Conservation (phyloP, 371 early-diverging fungal genomes). For the Mucor ambiguus region DNA sequence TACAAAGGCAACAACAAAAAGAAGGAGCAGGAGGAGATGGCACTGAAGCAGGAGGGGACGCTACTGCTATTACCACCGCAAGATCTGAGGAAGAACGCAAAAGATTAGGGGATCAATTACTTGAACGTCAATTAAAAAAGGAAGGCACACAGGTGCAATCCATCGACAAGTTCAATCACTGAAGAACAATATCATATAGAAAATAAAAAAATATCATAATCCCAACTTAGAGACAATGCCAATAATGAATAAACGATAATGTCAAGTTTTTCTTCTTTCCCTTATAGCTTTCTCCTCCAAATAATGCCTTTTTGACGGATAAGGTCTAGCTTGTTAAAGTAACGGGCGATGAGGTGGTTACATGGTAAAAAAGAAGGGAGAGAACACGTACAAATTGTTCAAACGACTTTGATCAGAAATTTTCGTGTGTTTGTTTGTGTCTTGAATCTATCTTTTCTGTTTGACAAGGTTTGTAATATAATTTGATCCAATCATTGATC, state of each 20-base stretch:
- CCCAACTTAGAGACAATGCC: too few species aligned
- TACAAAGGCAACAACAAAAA: constrained; percentile 24
- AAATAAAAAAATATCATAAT: background rate
- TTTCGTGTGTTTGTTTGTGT: background rate
- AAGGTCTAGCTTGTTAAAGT: background rate
- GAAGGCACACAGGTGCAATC: constrained; percentile 4
- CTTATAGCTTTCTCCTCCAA: too few species aligned
- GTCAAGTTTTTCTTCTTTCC: too few species aligned
- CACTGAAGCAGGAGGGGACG: background rate
- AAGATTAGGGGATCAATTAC: constrained; percentile 3
- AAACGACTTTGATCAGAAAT: background rate
- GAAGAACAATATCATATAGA: background rate
- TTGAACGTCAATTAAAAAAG: constrained; percentile 4
- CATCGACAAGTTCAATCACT: background rate
- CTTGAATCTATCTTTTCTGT: background rate
- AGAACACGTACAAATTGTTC: background rate
- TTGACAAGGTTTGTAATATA: background rate
- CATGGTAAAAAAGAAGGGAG: background rate
- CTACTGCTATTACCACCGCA: background rate
- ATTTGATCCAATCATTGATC: background rate
- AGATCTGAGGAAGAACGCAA: constrained; percentile 2
- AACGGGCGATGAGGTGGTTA: background rate
- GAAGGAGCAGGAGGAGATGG: constrained; percentile 4
- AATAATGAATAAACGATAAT: too few species aligned
- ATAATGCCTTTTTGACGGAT: background rate